Conservation (phyloP, 1,284 basidiomycete genomes). For the Trametes pubescens region DNA sequence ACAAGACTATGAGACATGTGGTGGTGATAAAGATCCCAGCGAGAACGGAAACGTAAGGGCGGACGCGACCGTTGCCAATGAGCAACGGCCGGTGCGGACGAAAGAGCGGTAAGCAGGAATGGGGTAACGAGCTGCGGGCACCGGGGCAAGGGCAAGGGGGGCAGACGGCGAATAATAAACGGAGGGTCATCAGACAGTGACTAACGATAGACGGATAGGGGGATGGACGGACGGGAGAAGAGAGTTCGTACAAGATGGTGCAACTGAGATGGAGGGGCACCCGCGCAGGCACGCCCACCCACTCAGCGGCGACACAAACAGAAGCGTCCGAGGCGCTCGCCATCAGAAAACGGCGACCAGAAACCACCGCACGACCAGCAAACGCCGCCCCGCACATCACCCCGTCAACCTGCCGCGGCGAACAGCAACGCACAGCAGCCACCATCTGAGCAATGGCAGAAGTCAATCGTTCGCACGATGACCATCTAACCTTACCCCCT, state of each 20-base stretch:
- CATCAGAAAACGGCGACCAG: conserved; percentile 29
- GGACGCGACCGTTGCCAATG: conserved; percentile 10
- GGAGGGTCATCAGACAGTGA: conserved; percentile 24
- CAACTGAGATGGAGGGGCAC: conserved; percentile 26
- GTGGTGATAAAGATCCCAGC: conserved; percentile 23
- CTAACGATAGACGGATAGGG: conserved; percentile 28
- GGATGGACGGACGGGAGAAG: conserved; percentile 17
- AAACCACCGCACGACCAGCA: conserved; percentile 14
- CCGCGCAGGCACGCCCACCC: conserved; percentile 16
- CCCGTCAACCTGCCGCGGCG: conserved; percentile 14
- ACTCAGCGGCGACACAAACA: conserved; percentile 17
- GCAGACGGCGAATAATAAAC: conserved; percentile 12
- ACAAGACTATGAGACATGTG: conserved; percentile 31
- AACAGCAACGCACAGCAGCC: conserved; percentile 28
- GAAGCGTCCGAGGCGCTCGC: conserved; percentile 30
- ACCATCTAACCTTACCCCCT: conserved; percentile 26
- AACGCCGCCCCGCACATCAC: conserved; percentile 25
- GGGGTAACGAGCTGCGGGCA: conserved; percentile 4
- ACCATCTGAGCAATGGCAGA: conserved; percentile 19
- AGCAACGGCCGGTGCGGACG: not conserved
- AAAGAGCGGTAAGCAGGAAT: conserved; percentile 5
- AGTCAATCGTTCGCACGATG: conserved; percentile 19
- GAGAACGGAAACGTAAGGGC: conserved; percentile 9
- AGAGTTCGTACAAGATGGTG: conserved; percentile 22
- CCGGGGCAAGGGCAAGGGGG: conserved; percentile 6